Evolutionary conservation across 1,139 yeast species (phyloP), one percentile per base, ranked within the genome.

Genomic region (Kurtzmaniella quercitrusa): DNA sequence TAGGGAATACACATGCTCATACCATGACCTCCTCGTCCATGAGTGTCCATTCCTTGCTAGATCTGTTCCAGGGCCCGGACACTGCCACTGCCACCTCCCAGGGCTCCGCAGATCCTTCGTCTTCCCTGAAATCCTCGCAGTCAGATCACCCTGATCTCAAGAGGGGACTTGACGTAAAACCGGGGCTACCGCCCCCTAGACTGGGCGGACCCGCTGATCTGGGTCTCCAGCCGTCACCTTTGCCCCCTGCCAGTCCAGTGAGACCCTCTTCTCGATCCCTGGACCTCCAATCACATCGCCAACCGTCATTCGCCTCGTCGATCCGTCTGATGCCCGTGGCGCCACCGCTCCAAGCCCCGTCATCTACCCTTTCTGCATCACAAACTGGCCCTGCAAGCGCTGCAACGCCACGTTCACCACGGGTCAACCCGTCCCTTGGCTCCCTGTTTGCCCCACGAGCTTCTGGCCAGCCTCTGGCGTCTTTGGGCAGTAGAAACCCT

Each of bases 1-100:
- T n/a, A 27, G 12, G 31, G 31, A 11, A 27, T 11, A 7, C 31
- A n/a, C 12, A 27, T 27, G 31, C 3, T 27, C 14, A 11, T 7
- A 19, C 41, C 9, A 31, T 39, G 43, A 42, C 53, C 33, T 48
- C 59, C 42, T 48, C 53, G 19, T 57, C 65, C 40, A 60, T 60
- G 60, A 60, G 64, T 54, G 65, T 60, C 17, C 55, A 59, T 46
- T 57, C 63, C 41, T 60, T 60, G 41, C 56, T 60, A 34, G 63
- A 58, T 39, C 58, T 52, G 46, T 51, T 48, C 44, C 24, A 39
- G 16, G 24, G 17, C 33, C 11, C 34, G n/a, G n/a, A 37, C 21
- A 29, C 41, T 18, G 3, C 38, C 14, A 12, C 15, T 19, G n/a
- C 40, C n/a, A 31, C 33, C 18, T 29, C 37, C 24, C 39, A 33